These are phyloP conservation scores for Astragalus glycyphyllos DNA, from an alignment of 306 rosid genomes.

Conservation along the genomic window DNA sequence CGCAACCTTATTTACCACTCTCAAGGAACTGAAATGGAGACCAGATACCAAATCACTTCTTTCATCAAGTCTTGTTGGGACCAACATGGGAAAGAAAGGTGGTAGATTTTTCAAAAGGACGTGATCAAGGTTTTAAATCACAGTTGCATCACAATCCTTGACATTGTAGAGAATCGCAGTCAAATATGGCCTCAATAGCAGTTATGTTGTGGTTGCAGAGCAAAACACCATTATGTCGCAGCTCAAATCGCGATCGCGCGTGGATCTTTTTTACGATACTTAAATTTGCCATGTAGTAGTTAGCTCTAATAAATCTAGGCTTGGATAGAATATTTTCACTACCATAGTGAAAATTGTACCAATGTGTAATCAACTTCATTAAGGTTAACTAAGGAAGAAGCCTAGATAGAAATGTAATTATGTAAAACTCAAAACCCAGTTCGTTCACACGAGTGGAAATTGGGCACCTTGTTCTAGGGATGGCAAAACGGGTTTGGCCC, in stretches of 20 bases:
- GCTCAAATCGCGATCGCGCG: too few species aligned
- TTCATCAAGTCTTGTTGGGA: constrained; percentile 62
- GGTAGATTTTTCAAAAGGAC: constrained; percentile 79
- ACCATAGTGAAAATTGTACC: constrained; percentile 49
- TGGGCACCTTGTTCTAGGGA: too few species aligned
- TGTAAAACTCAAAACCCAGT: constrained; percentile 40
- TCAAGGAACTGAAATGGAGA: constrained; percentile 87
- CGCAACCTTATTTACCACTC: constrained; percentile 67
- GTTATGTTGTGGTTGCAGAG: too few species aligned
- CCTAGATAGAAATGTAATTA: constrained; percentile 36
- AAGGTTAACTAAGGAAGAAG: constrained; percentile 42
- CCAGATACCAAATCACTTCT: constrained; percentile 86
- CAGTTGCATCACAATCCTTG: too few species aligned
- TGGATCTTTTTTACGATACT: constrained; percentile 1
- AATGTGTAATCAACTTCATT: constrained; percentile 39
- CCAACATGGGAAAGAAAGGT: constrained; percentile 83
- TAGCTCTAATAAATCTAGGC: constrained; percentile 36
- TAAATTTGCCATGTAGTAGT: constrained; percentile 36
- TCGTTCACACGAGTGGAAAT: constrained; percentile 45
- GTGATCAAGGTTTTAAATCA: constrained; percentile 15
- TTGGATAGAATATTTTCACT: constrained; percentile 41
- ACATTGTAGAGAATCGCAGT: too few species aligned
- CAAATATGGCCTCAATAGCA: too few species aligned
- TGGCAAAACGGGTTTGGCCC: too few species aligned
- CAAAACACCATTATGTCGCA: too few species aligned